Percentiles rank a stretch among this genome's conserved stretches.
Evolutionary conservation across 2,329 filamentous ascomycete species (phyloP).

Genomic region (Aspergillus caelatus): DNA sequence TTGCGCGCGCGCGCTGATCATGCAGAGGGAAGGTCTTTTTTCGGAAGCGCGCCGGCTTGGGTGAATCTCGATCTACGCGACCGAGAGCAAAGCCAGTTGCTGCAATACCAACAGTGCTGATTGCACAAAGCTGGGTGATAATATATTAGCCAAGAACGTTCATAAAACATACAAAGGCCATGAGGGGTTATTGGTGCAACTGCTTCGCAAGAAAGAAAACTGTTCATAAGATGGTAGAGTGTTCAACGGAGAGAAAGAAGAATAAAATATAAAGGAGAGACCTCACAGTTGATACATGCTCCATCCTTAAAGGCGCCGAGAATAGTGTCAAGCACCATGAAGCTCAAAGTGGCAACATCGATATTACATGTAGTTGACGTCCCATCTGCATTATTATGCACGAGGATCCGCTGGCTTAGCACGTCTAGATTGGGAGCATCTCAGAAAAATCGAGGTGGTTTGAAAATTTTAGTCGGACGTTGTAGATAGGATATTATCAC

Average conservation of each 20-base stretch:
- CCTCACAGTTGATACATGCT: slow-evolving; percentile 47
- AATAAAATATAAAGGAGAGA: slow-evolving; percentile 3
- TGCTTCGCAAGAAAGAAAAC: not conserved
- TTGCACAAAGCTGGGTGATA: slow-evolving; percentile 59
- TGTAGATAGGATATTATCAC: slow-evolving; percentile 7
- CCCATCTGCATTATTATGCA: slow-evolving; percentile 35
- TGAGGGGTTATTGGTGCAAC: not conserved
- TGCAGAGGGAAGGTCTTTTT: slow-evolving; percentile 29
- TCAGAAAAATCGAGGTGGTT: not conserved
- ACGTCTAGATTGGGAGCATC: slow-evolving; percentile 19
- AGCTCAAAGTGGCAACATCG: slow-evolving; percentile 36
- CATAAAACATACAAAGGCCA: not conserved
- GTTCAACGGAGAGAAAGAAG: slow-evolving; percentile 4
- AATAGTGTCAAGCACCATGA: slow-evolving; percentile 35
- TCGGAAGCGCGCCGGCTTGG: slow-evolving; percentile 32
- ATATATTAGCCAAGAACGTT: slow-evolving; percentile 12
- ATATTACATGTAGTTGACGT: slow-evolving; percentile 35
- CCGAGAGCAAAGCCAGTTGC: slow-evolving; percentile 61
- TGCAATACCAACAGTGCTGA: slow-evolving; percentile 64
- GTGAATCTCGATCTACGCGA: slow-evolving; percentile 47
- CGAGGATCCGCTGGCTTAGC: slow-evolving; percentile 21
- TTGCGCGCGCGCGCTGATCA: slow-evolving; percentile 21
- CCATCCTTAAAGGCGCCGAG: slow-evolving; percentile 37
- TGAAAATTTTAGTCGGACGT: slow-evolving; percentile 7
- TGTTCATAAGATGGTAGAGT: not conserved